A percentile compares a stretch with the other conserved stretches of the same genome.
These are phyloP conservation scores for Hypsizygus marmoreus DNA, from an alignment of 768 basidiomycete species.

Conservation along the genomic window DNA sequence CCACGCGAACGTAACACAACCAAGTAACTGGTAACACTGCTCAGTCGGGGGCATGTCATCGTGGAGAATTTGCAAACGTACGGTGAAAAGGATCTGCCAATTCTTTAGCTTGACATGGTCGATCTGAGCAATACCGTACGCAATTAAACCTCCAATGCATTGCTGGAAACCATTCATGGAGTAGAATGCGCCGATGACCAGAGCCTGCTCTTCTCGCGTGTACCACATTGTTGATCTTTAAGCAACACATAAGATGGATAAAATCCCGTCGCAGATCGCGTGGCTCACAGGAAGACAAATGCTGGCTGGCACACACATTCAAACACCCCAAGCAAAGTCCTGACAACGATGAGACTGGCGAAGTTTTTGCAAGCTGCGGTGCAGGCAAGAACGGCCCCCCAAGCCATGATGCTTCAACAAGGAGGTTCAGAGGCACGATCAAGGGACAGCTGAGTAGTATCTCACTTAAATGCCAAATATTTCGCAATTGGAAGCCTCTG, in stretches of 20 bases:
- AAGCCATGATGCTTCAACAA: slow-evolving; percentile 31
- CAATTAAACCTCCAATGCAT: slow-evolving; percentile 50
- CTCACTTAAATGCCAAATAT: slow-evolving; percentile 46
- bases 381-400: slow-evolving; percentile 50
- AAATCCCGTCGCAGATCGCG: background rate
- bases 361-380: slow-evolving; percentile 51
- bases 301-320: slow-evolving; percentile 51
- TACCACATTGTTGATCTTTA: slow-evolving; percentile 53
- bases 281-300: slow-evolving; percentile 43
- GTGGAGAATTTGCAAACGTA: slow-evolving; percentile 14
- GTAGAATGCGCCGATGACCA: slow-evolving; percentile 46
- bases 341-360: slow-evolving; percentile 43
- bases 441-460: slow-evolving; percentile 4
- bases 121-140: slow-evolving; percentile 51
- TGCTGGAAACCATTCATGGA: slow-evolving; percentile 52
- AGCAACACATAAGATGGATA: background rate
- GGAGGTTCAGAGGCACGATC: background rate
- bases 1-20: slow-evolving; percentile 48
- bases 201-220: slow-evolving; percentile 49
- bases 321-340: slow-evolving; percentile 49
- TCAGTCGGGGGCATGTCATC: background rate
- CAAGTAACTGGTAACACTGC: slow-evolving; percentile 36
- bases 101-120: slow-evolving; percentile 41
- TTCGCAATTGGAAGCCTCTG: slow-evolving; percentile 53
- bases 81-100: slow-evolving; percentile 52